Base-by-base conservation (phyloP, 225 moss, liverwort and hornwort species). In the Thuidium tamariscinum region DNA sequence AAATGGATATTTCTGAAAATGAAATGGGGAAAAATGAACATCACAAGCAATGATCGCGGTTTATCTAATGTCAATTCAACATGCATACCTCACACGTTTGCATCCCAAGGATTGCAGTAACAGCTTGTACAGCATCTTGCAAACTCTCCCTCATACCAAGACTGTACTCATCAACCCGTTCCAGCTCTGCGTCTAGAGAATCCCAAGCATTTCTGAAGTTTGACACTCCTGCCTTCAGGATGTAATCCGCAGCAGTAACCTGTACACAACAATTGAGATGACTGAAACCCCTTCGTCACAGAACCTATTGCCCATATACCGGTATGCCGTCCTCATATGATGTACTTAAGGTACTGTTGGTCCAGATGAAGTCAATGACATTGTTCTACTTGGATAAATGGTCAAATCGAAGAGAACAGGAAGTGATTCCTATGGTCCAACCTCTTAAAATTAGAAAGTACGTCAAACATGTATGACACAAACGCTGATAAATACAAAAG, bases 131-230 rank as follows among this genome's bases (percentile, higher is more conserved):
- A 87, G 95, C 95, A 81, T 97, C 96, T 89, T 97, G 94, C 80
- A 96, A 88, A 89, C 89, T 96, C 90, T 97, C 95, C 77, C 97
- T 94, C 39, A 83, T 72, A 54, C 97, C 97, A 77, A 97, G 94
- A 54, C 93, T 92, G 81, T 96, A 96, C 90, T 96, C 97, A 82
- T 97, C 96, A 84, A 95, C 90, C 87, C 92, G 91, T 89, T 97
- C 97, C 88, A 90, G 90, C 77, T 94, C 93, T 56, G 95, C 79
- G 23, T 92, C 95, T 36, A 96, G 77, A 37, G 93, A 91, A 59
- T 96, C 97, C 96, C 97, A 96, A 29, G 91, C 91, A 92, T 93
- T 92, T 91, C 93, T 97, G 83, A 97, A 97, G 90, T 95, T 97
- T 16, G 95, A 88, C 16, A 96, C 82, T 89, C 91, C 91, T 41